Conservation (phyloP, 2,329 filamentous ascomycete species). For the Colletotrichum kahawae region DNA sequence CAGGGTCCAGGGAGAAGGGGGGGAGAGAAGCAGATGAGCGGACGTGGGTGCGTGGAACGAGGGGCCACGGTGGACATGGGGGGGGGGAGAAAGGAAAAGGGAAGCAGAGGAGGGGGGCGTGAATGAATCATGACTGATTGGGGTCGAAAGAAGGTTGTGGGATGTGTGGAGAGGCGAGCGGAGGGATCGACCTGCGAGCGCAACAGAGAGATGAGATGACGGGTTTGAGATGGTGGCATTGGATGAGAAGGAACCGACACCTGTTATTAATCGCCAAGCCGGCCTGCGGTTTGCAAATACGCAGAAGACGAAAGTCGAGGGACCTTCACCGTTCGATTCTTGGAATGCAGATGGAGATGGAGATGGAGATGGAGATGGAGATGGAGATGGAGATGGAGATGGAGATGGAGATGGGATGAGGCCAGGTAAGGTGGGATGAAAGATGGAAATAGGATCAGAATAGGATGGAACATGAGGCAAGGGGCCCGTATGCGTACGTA, state of each 20-base stretch:
- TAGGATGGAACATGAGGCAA: neutral
- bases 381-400: neutral
- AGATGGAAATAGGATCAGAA: neutral
- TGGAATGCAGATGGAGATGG: neutral
- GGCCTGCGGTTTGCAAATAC: neutral
- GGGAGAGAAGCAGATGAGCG: slow-evolving; percentile 1
- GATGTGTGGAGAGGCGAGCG: slow-evolving; percentile 22
- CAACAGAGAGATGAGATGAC: slow-evolving; percentile 20
- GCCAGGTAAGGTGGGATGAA: neutral
- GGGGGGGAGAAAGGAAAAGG: neutral
- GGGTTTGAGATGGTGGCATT: slow-evolving; percentile 13
- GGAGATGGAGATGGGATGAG: neutral
- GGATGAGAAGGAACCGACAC: neutral
- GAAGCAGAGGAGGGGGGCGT: neutral
- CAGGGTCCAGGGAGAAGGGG: slow-evolving; percentile 8
- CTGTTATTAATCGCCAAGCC: neutral
- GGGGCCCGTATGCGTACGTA: neutral
- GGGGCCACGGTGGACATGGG: slow-evolving; percentile 3
- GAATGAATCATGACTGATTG: neutral
- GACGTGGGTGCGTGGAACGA: slow-evolving; percentile 6
- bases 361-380: neutral
- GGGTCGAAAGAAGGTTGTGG: slow-evolving; percentile 24
- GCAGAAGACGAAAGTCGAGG: neutral
- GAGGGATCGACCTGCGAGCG: slow-evolving; percentile 22
- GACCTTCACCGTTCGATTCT: neutral